Percentiles rank a stretch among this genome's conserved stretches.
Conservation (phyloP, 2,329 filamentous ascomycete genomes). For the Trichophyton equinum region DNA sequence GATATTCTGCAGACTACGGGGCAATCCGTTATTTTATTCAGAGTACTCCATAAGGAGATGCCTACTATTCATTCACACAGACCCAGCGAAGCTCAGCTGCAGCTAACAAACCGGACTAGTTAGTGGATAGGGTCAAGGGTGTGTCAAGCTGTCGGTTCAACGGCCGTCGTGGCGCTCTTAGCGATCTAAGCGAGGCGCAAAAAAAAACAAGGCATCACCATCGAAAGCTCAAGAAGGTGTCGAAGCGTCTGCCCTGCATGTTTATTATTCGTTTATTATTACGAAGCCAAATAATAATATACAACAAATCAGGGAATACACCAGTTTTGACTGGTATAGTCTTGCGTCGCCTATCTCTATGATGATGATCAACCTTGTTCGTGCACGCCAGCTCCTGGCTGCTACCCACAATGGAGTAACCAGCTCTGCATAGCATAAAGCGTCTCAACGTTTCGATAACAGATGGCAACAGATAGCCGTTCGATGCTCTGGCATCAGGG, state of each 20-base stretch:
- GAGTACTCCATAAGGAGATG: too few relatives aligned
- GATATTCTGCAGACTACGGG: neutral
- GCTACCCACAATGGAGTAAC: too few relatives aligned
- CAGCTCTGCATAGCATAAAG: too few relatives aligned
- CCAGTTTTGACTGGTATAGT: neutral
- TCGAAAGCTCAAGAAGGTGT: neutral
- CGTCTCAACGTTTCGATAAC: too few relatives aligned
- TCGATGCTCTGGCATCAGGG: too few relatives aligned
- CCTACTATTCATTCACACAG: too few relatives aligned
- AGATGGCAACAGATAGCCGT: too few relatives aligned
- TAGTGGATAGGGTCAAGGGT: neutral
- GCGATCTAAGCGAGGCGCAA: neutral
- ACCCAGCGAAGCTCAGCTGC: neutral
- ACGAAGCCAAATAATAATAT: neutral
- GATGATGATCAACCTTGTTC: neutral
- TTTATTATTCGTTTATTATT: neutral
- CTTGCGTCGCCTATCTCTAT: neutral
- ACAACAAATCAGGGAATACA: neutral
- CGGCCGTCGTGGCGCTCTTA: neutral
- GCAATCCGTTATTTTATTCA: neutral
- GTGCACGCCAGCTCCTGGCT: neutral
- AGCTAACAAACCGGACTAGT: neutral
- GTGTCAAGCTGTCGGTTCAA: neutral
- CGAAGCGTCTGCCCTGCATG: neutral
- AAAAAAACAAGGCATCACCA: neutral